phyloP scores from a whole-genome alignment of 2,329 filamentous ascomycete species.

The Cytospora piceicola region DNA sequence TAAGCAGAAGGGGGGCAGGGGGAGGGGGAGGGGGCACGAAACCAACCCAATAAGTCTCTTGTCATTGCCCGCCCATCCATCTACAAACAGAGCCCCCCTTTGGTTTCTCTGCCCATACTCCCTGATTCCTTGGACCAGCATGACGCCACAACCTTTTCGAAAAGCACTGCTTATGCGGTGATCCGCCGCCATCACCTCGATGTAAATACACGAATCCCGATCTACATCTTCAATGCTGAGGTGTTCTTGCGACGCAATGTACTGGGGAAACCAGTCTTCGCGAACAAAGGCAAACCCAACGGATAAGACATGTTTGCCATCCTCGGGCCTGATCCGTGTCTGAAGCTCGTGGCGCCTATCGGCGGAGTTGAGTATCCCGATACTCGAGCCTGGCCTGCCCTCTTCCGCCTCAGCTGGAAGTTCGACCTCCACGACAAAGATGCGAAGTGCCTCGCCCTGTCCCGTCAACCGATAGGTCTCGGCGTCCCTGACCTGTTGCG shows the following conservation, averaged over 20 bases:
- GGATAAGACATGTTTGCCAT: slow-evolving; percentile 1
- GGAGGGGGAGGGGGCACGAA: not conserved
- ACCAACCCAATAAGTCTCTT: slow-evolving; percentile 6
- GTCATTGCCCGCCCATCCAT: slow-evolving; percentile 15
- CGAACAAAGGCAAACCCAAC: slow-evolving; percentile 16
- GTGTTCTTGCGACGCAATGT: slow-evolving; percentile 9
- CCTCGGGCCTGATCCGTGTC: slow-evolving; percentile 4
- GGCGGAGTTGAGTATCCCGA: not conserved
- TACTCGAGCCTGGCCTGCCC: not conserved
- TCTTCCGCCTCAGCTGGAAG: not conserved
- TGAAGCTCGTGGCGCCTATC: slow-evolving; percentile 1
- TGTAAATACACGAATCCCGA: slow-evolving; percentile 2
- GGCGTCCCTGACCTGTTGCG: slow-evolving; percentile 8
- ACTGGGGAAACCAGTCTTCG: not conserved
- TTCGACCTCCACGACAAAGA: slow-evolving; percentile 11
- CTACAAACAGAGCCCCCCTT: slow-evolving; percentile 4
- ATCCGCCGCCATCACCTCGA: slow-evolving; percentile 13
- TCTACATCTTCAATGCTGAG: not conserved
- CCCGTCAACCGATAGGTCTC: slow-evolving; percentile 10
- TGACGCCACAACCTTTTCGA: not conserved
- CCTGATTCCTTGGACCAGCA: slow-evolving; percentile 5
- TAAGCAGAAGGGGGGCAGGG: not conserved
- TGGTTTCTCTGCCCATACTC: not conserved
- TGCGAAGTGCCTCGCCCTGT: slow-evolving; percentile 5
- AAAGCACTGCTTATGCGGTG: slow-evolving; percentile 4